A percentile compares a stretch with the other conserved stretches of the same genome.
Evolutionary conservation across 2,329 filamentous ascomycete species (phyloP).

Genomic region (Rutstroemia sp.): DNA sequence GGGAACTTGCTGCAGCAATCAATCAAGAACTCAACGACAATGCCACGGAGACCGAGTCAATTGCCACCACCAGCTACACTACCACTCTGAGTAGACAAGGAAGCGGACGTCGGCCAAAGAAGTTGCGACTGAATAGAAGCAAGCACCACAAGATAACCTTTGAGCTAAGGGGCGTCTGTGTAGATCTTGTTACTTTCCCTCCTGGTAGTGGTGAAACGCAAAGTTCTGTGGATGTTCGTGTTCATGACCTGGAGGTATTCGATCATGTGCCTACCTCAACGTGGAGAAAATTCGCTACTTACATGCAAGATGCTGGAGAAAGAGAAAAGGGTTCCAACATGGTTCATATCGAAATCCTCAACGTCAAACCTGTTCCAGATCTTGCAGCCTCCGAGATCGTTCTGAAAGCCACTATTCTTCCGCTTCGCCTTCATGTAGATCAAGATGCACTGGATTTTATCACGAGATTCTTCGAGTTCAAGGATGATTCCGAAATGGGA

Average conservation of each 20-base stretch:
- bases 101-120: conserved; percentile 37
- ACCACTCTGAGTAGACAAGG: conserved; percentile 46
- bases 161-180: conserved; percentile 76
- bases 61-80: conserved; percentile 68
- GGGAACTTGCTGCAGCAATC: conserved; percentile 74
- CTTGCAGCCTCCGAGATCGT: conserved; percentile 87
- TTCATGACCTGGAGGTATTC: conserved; percentile 81
- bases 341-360: conserved; percentile 82
- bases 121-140: conserved; percentile 72
- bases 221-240: conserved; percentile 76
- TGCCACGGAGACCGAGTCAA: conserved; percentile 81
- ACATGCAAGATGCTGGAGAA: conserved; percentile 79
- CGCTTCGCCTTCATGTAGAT: conserved; percentile 86
- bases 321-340: conserved; percentile 82
- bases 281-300: conserved; percentile 97
- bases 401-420: conserved; percentile 69
- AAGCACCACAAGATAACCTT: conserved; percentile 93
- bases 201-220: conserved; percentile 72
- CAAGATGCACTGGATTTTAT: conserved; percentile 97
- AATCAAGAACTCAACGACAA: conserved; percentile 83
- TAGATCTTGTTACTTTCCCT: conserved; percentile 76
- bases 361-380: conserved; percentile 76
- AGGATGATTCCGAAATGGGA: conserved; percentile 59
- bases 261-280: conserved; percentile 93
- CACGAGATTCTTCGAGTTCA: conserved; percentile 96